Percentiles rank a stretch among this genome's conserved stretches.
These are phyloP conservation scores for Ophiosphaerella herpotricha DNA, from an alignment of 2,329 filamentous ascomycete genomes.

Conservation along the genomic window DNA sequence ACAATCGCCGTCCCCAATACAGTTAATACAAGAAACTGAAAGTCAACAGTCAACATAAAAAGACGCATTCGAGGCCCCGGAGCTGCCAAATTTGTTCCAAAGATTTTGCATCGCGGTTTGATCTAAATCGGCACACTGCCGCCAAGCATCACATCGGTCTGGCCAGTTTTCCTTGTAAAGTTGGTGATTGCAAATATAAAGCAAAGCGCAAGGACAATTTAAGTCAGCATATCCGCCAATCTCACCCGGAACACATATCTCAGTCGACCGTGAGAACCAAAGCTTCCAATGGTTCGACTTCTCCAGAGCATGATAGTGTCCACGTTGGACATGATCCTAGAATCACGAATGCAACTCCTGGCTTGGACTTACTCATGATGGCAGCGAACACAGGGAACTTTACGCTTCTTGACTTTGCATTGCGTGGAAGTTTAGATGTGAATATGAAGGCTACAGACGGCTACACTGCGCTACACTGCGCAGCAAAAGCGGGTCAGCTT, in stretches of 20 bases:
- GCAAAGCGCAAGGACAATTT: slow-evolving; percentile 14
- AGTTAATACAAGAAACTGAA: too few species aligned
- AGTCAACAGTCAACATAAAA: slow-evolving; percentile 10
- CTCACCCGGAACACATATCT: neutral
- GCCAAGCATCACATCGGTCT: slow-evolving; percentile 11
- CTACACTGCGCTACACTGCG: slow-evolving; percentile 17
- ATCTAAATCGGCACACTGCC: slow-evolving; percentile 8
- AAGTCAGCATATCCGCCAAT: neutral
- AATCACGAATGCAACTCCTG: neutral
- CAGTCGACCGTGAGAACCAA: neutral
- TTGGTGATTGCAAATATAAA: neutral
- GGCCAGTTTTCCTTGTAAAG: neutral
- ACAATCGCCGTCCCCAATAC: too few species aligned
- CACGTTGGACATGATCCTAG: too few species aligned
- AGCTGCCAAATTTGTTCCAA: slow-evolving; percentile 1
- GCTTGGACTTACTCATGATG: neutral
- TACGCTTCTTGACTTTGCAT: neutral
- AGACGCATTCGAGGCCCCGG: slow-evolving; percentile 10
- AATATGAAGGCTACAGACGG: slow-evolving; percentile 4
- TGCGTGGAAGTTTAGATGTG: neutral
- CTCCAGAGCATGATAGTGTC: too few species aligned
- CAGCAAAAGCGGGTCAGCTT: slow-evolving; percentile 8
- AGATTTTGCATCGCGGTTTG: slow-evolving; percentile 7
- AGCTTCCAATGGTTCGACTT: too few species aligned
- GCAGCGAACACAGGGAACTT: slow-evolving; percentile 10